Percentiles rank a stretch among this genome's conserved stretches.
These are phyloP conservation scores for Apophysomyces sp. DNA, from an alignment of 371 early-diverging fungal genomes.

Conservation along the genomic window DNA sequence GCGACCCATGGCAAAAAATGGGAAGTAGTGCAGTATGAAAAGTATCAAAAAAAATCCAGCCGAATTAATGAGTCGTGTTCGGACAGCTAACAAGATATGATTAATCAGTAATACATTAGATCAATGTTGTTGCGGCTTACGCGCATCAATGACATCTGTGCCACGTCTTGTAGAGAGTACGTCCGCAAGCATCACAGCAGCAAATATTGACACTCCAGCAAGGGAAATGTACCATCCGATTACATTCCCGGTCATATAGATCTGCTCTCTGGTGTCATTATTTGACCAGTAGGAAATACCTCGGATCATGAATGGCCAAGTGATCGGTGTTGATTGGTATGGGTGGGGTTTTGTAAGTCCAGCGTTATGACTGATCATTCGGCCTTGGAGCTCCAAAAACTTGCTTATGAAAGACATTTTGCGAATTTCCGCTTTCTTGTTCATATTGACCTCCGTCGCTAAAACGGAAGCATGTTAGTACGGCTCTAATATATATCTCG, in stretches of 20 bases:
- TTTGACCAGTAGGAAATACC: slow-evolving; percentile 96
- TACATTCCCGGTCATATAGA: slow-evolving; percentile 98
- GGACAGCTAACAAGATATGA: slow-evolving; percentile 42
- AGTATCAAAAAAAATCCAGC: slow-evolving; percentile 83
- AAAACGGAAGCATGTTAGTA: background rate
- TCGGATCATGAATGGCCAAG: slow-evolving; percentile 90
- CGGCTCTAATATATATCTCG: background rate
- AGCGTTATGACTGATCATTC: slow-evolving; percentile 92
- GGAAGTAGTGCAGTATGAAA: slow-evolving; percentile 91
- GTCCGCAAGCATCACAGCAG: slow-evolving; percentile 57
- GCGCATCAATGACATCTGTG: slow-evolving; percentile 62
- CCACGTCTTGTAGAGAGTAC: slow-evolving; percentile 71
- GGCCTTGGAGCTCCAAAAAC: slow-evolving; percentile 85
- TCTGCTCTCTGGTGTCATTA: slow-evolving; percentile 67
- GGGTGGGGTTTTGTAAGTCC: slow-evolving; percentile 92
- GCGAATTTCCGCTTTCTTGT: slow-evolving; percentile 39
- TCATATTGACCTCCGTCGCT: slow-evolving; percentile 34
- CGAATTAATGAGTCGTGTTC: slow-evolving; percentile 60
- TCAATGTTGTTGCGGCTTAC: slow-evolving; percentile 6
- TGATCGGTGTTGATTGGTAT: slow-evolving; percentile 78
- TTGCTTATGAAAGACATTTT: slow-evolving; percentile 75
- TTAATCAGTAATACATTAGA: background rate
- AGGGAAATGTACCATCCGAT: slow-evolving; percentile 87
- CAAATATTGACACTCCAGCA: slow-evolving; percentile 57
- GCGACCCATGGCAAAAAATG: slow-evolving; percentile 96